Evolutionary conservation across 1,284 basidiomycete species (phyloP).

Genomic region (Naganishia liquefaciens): DNA sequence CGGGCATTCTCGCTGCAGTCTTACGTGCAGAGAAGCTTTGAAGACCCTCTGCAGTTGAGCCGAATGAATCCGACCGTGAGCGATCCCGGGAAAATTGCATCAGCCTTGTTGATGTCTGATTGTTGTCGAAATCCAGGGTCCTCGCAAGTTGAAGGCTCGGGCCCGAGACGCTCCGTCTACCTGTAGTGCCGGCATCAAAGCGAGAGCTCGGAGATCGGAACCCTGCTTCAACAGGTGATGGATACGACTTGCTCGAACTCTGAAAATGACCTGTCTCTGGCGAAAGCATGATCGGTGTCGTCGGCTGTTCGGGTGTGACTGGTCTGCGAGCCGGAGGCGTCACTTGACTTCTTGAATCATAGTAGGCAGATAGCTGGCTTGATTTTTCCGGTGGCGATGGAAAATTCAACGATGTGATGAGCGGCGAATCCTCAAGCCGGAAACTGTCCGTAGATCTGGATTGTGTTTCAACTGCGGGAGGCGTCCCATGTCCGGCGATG

Average conservation of each 20-base stretch:
- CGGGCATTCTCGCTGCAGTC: not conserved
- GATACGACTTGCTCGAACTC: constrained; percentile 15
- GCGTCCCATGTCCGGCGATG: not conserved
- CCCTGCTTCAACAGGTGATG: constrained; percentile 31
- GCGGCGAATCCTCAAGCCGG: constrained; percentile 4
- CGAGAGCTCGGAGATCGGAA: constrained; percentile 26
- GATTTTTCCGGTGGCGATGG: constrained; percentile 18
- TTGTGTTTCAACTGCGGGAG: constrained; percentile 1
- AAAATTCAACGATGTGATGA: constrained; percentile 9
- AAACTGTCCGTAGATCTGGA: constrained; percentile 9
- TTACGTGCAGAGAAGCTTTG: not conserved
- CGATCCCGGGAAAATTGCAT: not conserved
- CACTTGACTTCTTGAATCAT: constrained; percentile 9
- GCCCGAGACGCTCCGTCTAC: not conserved
- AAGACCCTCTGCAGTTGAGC: not conserved
- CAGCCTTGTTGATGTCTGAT: not conserved
- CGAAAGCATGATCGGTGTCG: constrained; percentile 25
- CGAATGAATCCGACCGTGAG: constrained; percentile 11
- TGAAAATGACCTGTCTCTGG: constrained; percentile 25
- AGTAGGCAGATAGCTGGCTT: not conserved
- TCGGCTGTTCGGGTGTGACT: constrained; percentile 2
- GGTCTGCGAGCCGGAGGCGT: constrained; percentile 6
- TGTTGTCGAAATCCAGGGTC: constrained; percentile 21
- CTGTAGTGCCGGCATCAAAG: constrained; percentile 12
- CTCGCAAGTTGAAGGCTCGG: constrained; percentile 15